Evolutionary conservation across 108 stramenopile species (phyloP).

Genomic region (Parietichytrium sp.): DNA sequence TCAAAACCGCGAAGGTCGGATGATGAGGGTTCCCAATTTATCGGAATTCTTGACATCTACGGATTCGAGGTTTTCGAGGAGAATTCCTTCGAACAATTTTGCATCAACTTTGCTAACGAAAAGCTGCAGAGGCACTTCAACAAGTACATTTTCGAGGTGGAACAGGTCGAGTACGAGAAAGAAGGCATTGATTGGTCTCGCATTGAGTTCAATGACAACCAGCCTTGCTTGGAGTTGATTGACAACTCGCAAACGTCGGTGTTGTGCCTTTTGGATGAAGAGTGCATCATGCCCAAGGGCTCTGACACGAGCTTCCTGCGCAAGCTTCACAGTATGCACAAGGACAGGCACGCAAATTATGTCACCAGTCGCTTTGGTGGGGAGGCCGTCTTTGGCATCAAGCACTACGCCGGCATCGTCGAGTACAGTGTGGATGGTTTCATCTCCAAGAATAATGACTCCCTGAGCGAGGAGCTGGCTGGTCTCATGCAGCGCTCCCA

Average conservation of each 20-base stretch:
- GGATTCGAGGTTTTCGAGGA: conserved; percentile 51
- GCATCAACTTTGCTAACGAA: conserved; percentile 49
- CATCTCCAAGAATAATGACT: conserved; percentile 87
- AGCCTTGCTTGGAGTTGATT: conserved; percentile 75
- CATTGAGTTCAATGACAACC: conserved; percentile 96
- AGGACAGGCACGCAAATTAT: conserved; percentile 70
- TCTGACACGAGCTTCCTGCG: conserved; percentile 42
- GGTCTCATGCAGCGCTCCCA: conserved; percentile 49
- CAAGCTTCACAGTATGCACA: conserved; percentile 61
- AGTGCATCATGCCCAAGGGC: conserved; percentile 39
- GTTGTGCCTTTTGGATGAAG: conserved; percentile 74
- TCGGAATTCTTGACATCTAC: conserved; percentile 66
- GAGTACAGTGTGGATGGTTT: conserved; percentile 81
- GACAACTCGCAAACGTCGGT: conserved; percentile 70
- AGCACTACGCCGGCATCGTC: conserved; percentile 91
- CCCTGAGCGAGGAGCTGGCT: conserved; percentile 77
- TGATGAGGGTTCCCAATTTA: conserved; percentile 51
- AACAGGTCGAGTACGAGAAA: conserved; percentile 80
- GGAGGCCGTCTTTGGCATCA: conserved; percentile 78
- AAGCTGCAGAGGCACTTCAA: conserved; percentile 77
- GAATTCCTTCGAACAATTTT: conserved; percentile 49
- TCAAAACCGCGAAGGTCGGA: background rate
- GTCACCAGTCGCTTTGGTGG: conserved; percentile 82
- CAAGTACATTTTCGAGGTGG: conserved; percentile 87
- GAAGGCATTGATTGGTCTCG: conserved; percentile 95